A percentile compares a stretch with the other conserved stretches of the same genome.
Conservation (phyloP, 2,329 filamentous ascomycete genomes). For the Aspergillus carbonarius region DNA sequence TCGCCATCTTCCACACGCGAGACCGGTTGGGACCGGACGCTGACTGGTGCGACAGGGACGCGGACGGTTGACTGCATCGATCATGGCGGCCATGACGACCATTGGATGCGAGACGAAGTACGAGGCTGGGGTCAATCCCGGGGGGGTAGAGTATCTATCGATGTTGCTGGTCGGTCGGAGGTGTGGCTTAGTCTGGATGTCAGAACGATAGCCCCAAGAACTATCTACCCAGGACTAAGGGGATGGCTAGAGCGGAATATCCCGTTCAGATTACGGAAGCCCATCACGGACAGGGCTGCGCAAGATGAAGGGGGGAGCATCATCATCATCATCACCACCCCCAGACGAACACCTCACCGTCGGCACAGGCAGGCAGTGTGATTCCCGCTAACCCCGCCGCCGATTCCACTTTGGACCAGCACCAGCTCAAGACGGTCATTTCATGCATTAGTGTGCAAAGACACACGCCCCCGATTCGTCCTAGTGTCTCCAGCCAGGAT, state of each 20-base stretch:
- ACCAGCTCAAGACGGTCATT: constrained; percentile 8
- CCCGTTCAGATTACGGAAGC: background rate
- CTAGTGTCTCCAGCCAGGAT: background rate
- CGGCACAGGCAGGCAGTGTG: background rate
- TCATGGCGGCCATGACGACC: background rate
- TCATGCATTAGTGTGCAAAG: constrained; percentile 20
- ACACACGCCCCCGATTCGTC: constrained; percentile 8
- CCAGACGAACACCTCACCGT: background rate
- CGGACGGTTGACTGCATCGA: constrained; percentile 3
- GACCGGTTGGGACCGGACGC: background rate
- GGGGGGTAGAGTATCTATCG: background rate
- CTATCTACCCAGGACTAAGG: too few species aligned
- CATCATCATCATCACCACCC: too few species aligned
- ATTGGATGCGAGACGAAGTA: background rate
- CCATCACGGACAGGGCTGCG: background rate
- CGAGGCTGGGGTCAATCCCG: background rate
- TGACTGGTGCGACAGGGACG: background rate
- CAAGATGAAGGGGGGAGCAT: too few species aligned
- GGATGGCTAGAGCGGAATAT: background rate
- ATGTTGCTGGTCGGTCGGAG: too few species aligned
- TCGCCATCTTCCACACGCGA: background rate
- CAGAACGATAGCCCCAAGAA: too few species aligned
- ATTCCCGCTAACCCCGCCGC: background rate
- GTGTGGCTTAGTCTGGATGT: background rate
- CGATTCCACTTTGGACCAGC: background rate